Percentiles rank a stretch among this genome's conserved stretches.
phyloP scores from a whole-genome alignment of 106 monocot species.

The Cymbidium sinense region DNA sequence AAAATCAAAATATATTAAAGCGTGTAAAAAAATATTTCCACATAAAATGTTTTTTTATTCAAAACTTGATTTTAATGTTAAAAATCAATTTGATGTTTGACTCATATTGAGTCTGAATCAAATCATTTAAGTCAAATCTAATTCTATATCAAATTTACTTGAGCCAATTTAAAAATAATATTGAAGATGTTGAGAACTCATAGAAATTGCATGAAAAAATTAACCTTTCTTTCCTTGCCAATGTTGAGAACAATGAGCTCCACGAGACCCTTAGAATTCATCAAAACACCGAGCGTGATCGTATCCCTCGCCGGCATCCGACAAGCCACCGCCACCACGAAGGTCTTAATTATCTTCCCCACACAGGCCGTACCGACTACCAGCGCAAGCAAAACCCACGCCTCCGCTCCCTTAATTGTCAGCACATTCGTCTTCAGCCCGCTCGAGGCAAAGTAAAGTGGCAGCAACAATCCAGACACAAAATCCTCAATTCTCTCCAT shows the following conservation, averaged over 20 bases:
- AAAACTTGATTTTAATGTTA: no score
- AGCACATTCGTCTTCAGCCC: constrained; percentile 45
- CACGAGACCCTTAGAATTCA: constrained; percentile 52
- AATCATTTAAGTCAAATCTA: no score
- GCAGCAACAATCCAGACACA: constrained; percentile 34
- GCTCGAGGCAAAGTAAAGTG: constrained; percentile 45
- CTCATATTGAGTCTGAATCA: no score
- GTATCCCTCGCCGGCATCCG: constrained; percentile 29
- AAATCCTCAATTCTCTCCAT: constrained; percentile 44
- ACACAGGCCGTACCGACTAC: constrained; percentile 30
- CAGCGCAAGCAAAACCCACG: constrained; percentile 29
- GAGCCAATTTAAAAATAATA: no score
- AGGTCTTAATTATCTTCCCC: constrained; percentile 35
- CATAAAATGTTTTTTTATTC: no score
- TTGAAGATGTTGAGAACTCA: no score
- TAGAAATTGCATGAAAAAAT: no score
- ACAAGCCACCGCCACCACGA: neutral
- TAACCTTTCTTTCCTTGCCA: constrained; percentile 26
- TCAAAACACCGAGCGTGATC: constrained; percentile 32
- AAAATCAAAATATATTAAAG: no score
- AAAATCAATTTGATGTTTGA: no score
- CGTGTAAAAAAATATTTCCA: no score
- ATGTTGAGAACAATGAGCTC: constrained; percentile 52
- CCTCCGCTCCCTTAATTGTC: constrained; percentile 24
- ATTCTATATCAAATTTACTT: no score